These are phyloP conservation scores for Saturnispora saitoi DNA, from an alignment of 805 yeast genomes.

Conservation along the genomic window DNA sequence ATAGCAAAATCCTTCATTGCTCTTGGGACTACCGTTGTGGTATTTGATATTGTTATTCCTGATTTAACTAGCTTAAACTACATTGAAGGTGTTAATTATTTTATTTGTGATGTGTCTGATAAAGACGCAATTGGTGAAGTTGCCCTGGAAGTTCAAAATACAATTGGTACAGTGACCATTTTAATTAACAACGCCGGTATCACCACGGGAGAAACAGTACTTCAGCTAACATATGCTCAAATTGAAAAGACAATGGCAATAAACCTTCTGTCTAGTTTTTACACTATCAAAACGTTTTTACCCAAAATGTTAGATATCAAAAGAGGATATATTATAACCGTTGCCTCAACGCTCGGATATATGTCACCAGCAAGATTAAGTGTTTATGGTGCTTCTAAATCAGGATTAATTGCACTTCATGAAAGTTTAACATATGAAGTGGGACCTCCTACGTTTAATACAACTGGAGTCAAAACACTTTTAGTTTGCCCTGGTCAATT, in stretches of 20 bases:
- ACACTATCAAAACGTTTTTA: constrained; percentile 58
- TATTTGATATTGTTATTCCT: constrained; percentile 52
- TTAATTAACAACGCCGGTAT: constrained; percentile 85
- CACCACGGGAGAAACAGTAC: constrained; percentile 46
- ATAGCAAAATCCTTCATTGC: constrained; percentile 39
- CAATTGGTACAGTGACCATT: constrained; percentile 54
- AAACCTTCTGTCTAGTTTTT: constrained; percentile 63
- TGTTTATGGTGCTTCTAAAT: constrained; percentile 85
- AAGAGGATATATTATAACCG: constrained; percentile 71
- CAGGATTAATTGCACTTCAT: constrained; percentile 78
- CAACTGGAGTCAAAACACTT: constrained; percentile 56
- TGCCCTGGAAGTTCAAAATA: constrained; percentile 33
- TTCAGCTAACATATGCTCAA: constrained; percentile 46
- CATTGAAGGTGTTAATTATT: constrained; percentile 41
- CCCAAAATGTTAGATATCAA: constrained; percentile 57
- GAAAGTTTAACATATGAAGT: constrained; percentile 70
- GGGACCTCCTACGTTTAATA: constrained; percentile 40
- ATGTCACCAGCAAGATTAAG: constrained; percentile 73
- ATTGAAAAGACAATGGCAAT: constrained; percentile 56
- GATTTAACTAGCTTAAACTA: constrained; percentile 22
- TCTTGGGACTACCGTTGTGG: constrained; percentile 46
- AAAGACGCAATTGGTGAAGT: constrained; percentile 34
- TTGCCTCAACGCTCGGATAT: constrained; percentile 80
- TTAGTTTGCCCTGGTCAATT: constrained; percentile 86
- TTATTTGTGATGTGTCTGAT: constrained; percentile 62